Evolutionary conservation across 1,284 basidiomycete genomes (phyloP).

Genomic region (Athelia psychrophila): DNA sequence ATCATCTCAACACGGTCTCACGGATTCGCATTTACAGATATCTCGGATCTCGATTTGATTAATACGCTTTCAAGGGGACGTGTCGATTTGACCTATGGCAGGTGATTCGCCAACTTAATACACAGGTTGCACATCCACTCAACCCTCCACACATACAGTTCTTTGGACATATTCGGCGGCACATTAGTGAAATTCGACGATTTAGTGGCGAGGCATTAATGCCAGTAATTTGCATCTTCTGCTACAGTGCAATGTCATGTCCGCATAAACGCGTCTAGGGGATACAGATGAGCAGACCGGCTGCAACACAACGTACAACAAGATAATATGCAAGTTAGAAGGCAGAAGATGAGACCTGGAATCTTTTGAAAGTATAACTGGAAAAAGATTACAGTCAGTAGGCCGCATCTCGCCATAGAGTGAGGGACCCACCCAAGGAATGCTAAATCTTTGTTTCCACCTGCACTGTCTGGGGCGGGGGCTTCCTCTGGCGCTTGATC

Average conservation of each 20-base stretch:
- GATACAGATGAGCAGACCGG: neutral
- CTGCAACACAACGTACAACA: neutral
- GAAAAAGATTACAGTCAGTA: conserved; percentile 1
- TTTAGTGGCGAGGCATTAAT: conserved; percentile 47
- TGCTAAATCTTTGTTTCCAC: conserved; percentile 82
- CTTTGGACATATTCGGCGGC: conserved; percentile 80
- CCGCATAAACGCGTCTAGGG: too few species aligned
- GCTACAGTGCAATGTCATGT: too few species aligned
- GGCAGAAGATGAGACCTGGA: conserved; percentile 47
- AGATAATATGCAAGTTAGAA: conserved; percentile 12
- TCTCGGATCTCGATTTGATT: conserved; percentile 85
- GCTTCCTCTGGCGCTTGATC: conserved; percentile 80
- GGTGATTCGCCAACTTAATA: conserved; percentile 45
- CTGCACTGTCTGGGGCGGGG: conserved; percentile 50
- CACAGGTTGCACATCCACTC: conserved; percentile 4
- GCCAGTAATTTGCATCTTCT: too few species aligned
- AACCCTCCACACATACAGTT: conserved; percentile 38
- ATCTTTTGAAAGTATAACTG: conserved; percentile 80
- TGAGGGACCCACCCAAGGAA: conserved; percentile 76
- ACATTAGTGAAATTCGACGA: conserved; percentile 64
- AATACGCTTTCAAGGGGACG: conserved; percentile 78
- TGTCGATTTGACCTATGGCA: conserved; percentile 96
- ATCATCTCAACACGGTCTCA: too few species aligned
- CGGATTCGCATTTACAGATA: conserved; percentile 50
- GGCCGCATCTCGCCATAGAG: neutral